These are phyloP conservation scores for Botrytis elliptica DNA, from an alignment of 2,329 filamentous ascomycete genomes.

Conservation along the genomic window DNA sequence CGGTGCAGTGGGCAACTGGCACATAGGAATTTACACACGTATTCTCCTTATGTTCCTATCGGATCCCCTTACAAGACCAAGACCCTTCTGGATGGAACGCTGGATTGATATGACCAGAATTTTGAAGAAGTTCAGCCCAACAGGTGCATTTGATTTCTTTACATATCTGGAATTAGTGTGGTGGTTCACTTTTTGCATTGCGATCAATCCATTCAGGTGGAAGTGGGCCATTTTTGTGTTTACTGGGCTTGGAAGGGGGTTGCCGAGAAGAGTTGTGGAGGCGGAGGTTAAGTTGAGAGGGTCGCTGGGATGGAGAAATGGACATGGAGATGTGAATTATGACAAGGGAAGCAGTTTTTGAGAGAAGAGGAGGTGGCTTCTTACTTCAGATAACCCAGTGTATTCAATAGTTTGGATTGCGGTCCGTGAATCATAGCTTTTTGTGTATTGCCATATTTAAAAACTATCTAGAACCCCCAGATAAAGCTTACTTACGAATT, in stretches of 20 bases:
- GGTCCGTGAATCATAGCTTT: background rate
- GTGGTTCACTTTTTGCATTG: conserved; percentile 79
- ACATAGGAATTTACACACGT: conserved; percentile 86
- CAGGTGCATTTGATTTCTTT: conserved; percentile 82
- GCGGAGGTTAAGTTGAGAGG: conserved; percentile 49
- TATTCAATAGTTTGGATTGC: background rate
- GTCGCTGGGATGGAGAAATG: background rate
- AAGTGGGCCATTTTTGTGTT: conserved; percentile 87
- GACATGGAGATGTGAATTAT: background rate
- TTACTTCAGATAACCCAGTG: background rate
- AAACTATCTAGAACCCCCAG: background rate
- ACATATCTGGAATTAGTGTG: conserved; percentile 82
- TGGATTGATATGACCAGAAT: conserved; percentile 83
- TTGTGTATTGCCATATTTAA: background rate
- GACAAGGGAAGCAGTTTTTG: conserved; percentile 12
- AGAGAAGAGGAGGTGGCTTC: background rate
- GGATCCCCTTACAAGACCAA: conserved; percentile 73
- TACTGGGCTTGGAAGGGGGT: conserved; percentile 65
- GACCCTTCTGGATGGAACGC: conserved; percentile 71
- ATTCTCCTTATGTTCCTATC: conserved; percentile 83
- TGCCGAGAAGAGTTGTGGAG: conserved; percentile 66
- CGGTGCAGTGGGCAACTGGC: conserved; percentile 81
- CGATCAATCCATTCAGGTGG: conserved; percentile 83
- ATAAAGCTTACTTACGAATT: background rate
- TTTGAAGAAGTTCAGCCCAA: conserved; percentile 68